phyloP scores from a whole-genome alignment of 1,284 basidiomycete species.

The Mixia osmundae region DNA sequence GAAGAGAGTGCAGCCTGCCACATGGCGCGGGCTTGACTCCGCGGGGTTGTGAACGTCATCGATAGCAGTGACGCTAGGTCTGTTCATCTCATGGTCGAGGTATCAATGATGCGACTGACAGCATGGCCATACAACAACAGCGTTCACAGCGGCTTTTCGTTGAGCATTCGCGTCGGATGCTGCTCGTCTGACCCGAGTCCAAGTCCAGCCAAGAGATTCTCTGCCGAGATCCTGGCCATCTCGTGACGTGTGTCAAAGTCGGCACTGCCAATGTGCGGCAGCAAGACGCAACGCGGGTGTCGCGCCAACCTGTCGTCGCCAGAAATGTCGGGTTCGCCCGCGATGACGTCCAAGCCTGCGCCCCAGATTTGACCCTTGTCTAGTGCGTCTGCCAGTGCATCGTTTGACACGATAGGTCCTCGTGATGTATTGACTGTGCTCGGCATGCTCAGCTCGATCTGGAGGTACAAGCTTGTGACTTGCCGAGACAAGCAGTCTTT shows the following conservation, averaged over 20 bases:
- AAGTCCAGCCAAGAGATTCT: constrained; percentile 18
- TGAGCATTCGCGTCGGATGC: too few relatives aligned
- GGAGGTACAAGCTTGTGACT: constrained; percentile 24
- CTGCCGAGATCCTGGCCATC: constrained; percentile 13
- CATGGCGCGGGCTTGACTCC: too few relatives aligned
- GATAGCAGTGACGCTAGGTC: too few relatives aligned
- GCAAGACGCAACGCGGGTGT: constrained; percentile 42
- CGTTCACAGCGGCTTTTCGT: too few relatives aligned
- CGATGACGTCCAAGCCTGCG: constrained; percentile 80
- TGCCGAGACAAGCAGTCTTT: constrained; percentile 50
- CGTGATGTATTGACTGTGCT: constrained; percentile 19
- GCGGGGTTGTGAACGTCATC: too few relatives aligned
- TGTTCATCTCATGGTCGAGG: too few relatives aligned
- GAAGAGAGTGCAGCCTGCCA: too few relatives aligned
- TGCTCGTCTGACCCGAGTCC: too few relatives aligned
- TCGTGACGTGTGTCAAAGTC: constrained; percentile 55
- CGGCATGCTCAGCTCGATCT: constrained; percentile 10
- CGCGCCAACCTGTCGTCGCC: constrained; percentile 22
- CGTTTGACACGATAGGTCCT: constrained; percentile 47
- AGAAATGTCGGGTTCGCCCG: constrained; percentile 59
- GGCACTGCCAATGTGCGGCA: constrained; percentile 79
- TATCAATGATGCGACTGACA: too few relatives aligned
- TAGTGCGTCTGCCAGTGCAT: constrained; percentile 60
- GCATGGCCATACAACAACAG: too few relatives aligned
- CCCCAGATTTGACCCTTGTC: constrained; percentile 56